A percentile compares a stretch with the other conserved stretches of the same genome.
Evolutionary conservation across 257 asterid genomes (phyloP).

Genomic region (Lycium ferocissimum): DNA sequence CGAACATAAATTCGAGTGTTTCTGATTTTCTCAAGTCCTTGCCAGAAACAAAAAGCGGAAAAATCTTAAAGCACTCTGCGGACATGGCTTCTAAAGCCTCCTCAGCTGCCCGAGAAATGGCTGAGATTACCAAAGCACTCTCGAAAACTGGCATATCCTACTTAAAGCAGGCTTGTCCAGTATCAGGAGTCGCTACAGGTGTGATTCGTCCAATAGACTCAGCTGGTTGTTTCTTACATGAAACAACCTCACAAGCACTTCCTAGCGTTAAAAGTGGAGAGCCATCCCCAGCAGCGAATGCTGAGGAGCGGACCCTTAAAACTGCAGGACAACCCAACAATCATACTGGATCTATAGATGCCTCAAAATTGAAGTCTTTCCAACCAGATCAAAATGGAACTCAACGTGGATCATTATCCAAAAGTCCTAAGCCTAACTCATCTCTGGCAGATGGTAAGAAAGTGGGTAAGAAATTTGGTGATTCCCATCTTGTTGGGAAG

Average conservation of each 20-base stretch:
- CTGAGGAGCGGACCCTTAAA: conserved; percentile 24
- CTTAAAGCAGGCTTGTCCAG: conserved; percentile 49
- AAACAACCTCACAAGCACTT: conserved; percentile 11
- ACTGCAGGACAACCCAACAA: conserved; percentile 30
- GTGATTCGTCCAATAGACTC: conserved; percentile 19
- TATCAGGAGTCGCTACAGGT: conserved; percentile 40
- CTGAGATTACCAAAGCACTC: conserved; percentile 55
- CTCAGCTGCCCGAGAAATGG: conserved; percentile 50
- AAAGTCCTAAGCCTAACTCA: not conserved
- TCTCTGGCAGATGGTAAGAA: not conserved
- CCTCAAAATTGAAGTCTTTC: not conserved
- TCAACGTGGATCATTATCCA: conserved; percentile 16
- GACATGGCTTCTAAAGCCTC: conserved; percentile 58
- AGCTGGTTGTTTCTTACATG: not conserved
- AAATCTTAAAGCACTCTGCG: conserved; percentile 50
- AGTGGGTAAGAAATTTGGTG: conserved; percentile 32
- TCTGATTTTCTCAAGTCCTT: conserved; percentile 52
- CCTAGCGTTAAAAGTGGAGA: conserved; percentile 29
- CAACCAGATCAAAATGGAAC: conserved; percentile 18
- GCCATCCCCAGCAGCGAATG: conserved; percentile 2
- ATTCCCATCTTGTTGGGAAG: conserved; percentile 30
- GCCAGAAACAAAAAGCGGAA: conserved; percentile 57
- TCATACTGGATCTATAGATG: not conserved
- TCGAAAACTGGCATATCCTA: conserved; percentile 51
- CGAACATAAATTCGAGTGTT: conserved; percentile 41